A percentile compares a stretch with the other conserved stretches of the same genome.
These are phyloP conservation scores for Pseudopithomyces maydicus DNA, from an alignment of 2,329 filamentous ascomycete species.

Conservation along the genomic window DNA sequence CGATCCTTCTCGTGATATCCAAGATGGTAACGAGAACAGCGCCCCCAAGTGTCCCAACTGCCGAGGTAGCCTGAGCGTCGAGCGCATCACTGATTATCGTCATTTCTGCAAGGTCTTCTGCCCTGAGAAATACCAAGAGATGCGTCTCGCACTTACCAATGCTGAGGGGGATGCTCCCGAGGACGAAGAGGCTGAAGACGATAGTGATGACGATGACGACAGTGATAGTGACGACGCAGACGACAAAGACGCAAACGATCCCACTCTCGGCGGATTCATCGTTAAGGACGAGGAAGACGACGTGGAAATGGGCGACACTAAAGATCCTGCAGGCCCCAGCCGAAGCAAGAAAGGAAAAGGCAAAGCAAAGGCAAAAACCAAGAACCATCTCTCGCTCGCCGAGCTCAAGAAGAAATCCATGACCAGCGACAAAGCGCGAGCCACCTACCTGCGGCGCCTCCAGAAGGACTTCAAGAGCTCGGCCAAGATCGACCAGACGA, in stretches of 20 bases:
- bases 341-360: conserved; percentile 17
- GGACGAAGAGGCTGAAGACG: conserved; percentile 31
- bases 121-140: conserved; percentile 54
- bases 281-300: conserved; percentile 53
- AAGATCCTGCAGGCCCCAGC: not conserved
- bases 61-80: conserved; percentile 67
- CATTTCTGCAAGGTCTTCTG: conserved; percentile 76
- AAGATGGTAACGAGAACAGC: conserved; percentile 57
- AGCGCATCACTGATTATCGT: conserved; percentile 73
- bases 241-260: conserved; percentile 35
- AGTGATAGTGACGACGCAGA: conserved; percentile 44
- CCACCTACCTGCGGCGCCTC: conserved; percentile 71
- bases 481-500: conserved; percentile 72
- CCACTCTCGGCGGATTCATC: conserved; percentile 60
- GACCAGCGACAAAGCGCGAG: conserved; percentile 68
- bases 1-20: conserved; percentile 64
- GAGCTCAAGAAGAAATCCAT: conserved; percentile 70
- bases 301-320: conserved; percentile 9
- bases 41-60: conserved; percentile 76
- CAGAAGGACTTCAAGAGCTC: conserved; percentile 73
- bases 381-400: conserved; percentile 57
- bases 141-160: conserved; percentile 16
- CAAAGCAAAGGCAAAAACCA: conserved; percentile 54
- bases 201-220: conserved; percentile 39
- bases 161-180: conserved; percentile 25